phyloP scores from a whole-genome alignment of 345 rosid species.

The Pistacia atlantica region DNA sequence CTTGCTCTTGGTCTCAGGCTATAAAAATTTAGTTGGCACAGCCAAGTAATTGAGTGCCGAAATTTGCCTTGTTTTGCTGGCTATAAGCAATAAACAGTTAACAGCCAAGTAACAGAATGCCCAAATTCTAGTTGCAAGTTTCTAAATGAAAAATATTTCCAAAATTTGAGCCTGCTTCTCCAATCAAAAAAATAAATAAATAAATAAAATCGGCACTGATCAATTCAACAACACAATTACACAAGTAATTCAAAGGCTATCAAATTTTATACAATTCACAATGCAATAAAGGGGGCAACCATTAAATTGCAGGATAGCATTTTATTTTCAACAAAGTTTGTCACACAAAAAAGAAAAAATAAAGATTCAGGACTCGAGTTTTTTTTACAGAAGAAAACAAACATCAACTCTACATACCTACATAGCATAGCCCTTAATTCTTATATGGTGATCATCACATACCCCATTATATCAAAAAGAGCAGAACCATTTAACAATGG shows the following conservation, averaged over 20 bases:
- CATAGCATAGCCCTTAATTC: constrained; percentile 22
- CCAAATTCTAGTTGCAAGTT: background rate
- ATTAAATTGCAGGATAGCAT: background rate
- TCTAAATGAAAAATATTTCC: too few relatives aligned
- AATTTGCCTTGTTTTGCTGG: background rate
- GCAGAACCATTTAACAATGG: background rate
- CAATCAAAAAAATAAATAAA: background rate
- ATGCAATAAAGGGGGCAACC: constrained; percentile 1
- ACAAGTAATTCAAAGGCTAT: background rate
- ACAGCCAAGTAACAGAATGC: background rate
- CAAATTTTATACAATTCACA: background rate
- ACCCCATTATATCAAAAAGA: constrained; percentile 1
- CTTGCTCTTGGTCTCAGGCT: too few relatives aligned
- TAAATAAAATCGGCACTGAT: background rate
- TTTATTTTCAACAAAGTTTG: constrained; percentile 9
- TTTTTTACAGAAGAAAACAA: constrained; percentile 6
- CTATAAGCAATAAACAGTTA: too few relatives aligned
- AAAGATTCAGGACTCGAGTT: constrained; percentile 13
- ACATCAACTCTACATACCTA: constrained; percentile 9
- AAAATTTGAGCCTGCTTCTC: background rate
- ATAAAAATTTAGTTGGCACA: too few relatives aligned
- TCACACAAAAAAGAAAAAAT: background rate
- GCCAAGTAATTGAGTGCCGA: too few relatives aligned
- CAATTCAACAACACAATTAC: background rate
- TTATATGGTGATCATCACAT: constrained; percentile 3